Evolutionary conservation across 1,284 basidiomycete species (phyloP).

Genomic region (Fistulinella cinereoalba): DNA sequence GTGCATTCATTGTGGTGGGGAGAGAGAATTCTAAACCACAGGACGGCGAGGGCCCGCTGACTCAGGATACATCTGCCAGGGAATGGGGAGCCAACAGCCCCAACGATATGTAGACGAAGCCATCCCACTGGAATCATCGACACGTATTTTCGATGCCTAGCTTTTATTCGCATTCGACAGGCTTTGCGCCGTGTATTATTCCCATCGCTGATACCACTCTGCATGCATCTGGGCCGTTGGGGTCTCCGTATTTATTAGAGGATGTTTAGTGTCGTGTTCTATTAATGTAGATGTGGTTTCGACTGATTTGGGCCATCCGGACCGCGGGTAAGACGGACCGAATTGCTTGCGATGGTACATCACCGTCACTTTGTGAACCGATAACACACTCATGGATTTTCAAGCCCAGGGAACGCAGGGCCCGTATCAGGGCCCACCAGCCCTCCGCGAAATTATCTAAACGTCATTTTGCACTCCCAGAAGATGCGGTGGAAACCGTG

Average conservation of each 20-base stretch:
- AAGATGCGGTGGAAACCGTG: conserved; percentile 47
- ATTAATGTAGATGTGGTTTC: too few relatives aligned
- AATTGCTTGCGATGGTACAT: not conserved
- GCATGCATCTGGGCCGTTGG: too few relatives aligned
- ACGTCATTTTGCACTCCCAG: conserved; percentile 49
- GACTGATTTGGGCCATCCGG: too few relatives aligned
- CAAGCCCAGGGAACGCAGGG: conserved; percentile 60
- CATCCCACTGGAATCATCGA: conserved; percentile 9
- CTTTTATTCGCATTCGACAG: too few relatives aligned
- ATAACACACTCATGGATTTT: not conserved
- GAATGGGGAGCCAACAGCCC: not conserved
- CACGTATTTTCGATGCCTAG: conserved; percentile 2
- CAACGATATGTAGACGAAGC: conserved; percentile 6
- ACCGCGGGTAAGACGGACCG: too few relatives aligned
- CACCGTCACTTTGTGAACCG: too few relatives aligned
- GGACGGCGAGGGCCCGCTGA: conserved; percentile 5
- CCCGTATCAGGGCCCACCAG: conserved; percentile 46
- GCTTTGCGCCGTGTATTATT: too few relatives aligned
- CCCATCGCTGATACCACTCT: too few relatives aligned
- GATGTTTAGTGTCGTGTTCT: too few relatives aligned
- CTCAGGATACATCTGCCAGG: conserved; percentile 6
- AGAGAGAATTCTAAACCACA: conserved; percentile 47
- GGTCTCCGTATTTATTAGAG: too few relatives aligned
- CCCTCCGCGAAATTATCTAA: conserved; percentile 50
- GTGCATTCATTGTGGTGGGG: conserved; percentile 67